Percentiles rank a stretch among this genome's conserved stretches.
phyloP scores from a whole-genome alignment of 2,329 filamentous ascomycete genomes.

The Ophiocordyceps camponoti-floridani region DNA sequence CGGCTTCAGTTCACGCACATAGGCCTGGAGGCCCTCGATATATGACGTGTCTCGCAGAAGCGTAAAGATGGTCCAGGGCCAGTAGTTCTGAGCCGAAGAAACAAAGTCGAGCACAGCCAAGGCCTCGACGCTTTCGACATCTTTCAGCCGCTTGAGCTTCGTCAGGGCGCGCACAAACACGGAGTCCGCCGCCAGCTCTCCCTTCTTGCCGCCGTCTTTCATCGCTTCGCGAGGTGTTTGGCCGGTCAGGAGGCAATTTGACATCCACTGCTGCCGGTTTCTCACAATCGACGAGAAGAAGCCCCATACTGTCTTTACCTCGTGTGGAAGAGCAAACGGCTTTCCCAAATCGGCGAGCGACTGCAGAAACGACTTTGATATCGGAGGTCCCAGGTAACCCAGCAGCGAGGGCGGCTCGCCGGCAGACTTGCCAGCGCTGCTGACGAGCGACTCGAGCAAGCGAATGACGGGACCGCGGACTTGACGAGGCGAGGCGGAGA shows the following conservation, averaged over 20 bases:
- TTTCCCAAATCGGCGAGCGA: slow-evolving; percentile 61
- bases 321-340: slow-evolving; percentile 46
- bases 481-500: slow-evolving; percentile 51
- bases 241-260: slow-evolving; percentile 80
- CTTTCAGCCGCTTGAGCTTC: slow-evolving; percentile 46
- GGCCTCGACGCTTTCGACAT: slow-evolving; percentile 45
- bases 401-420: slow-evolving; percentile 88
- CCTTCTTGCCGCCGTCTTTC: slow-evolving; percentile 33
- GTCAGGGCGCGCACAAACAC: slow-evolving; percentile 60
- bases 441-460: slow-evolving; percentile 56
- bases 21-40: slow-evolving; percentile 52
- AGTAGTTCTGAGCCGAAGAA: slow-evolving; percentile 76
- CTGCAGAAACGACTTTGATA: slow-evolving; percentile 69
- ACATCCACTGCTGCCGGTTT: slow-evolving; percentile 90
- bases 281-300: slow-evolving; percentile 75
- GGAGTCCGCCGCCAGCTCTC: slow-evolving; percentile 34
- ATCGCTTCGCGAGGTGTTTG: slow-evolving; percentile 64
- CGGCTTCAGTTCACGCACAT: slow-evolving; percentile 41
- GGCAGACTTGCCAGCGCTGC: slow-evolving; percentile 44
- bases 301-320: slow-evolving; percentile 60
- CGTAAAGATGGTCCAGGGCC: slow-evolving; percentile 83
- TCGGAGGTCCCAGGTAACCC: slow-evolving; percentile 67
- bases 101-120: slow-evolving; percentile 74
- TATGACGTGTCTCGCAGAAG: slow-evolving; percentile 59
- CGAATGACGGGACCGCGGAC: slow-evolving; percentile 49